Base-by-base conservation (phyloP, 305 asterid species). In the Rubia tinctorum region DNA sequence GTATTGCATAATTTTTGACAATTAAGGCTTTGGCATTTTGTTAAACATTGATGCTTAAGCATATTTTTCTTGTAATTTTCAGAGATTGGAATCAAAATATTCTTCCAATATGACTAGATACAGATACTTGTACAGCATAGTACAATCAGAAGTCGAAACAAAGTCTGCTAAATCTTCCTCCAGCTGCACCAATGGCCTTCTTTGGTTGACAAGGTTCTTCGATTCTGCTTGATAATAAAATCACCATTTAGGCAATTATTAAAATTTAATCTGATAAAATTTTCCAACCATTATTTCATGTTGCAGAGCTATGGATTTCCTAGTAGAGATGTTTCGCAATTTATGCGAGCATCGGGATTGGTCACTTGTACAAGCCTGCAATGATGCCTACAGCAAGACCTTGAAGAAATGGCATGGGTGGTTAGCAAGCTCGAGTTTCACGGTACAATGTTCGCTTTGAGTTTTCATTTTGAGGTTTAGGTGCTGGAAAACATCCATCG, bases 391-490 rank as follows among this genome's bases (percentile, higher is more conserved):
- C 81, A 59, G 85, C 84, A 92, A 90, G 78, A 90, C 97, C 22
- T 79, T 92, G 87, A 90, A 90, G 80, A 88, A 89, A 78, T 92
- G 92, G 91, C 98, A 92, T 49, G 98, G 98, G 11, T 90, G 98
- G 98, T 82, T 90, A 2, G 93, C 96, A 40, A 84, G 88, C 74
- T 90, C 98, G 42, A 90, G 92, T 73, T 92, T 92, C 70, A 44
- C 81, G 86, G 98, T 91, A 87, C 8, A 30, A 30, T 30, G 34
- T 30, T 30, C 34, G 34, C 34, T 30, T 30, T 3, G 34, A 30
- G 34, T 3, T 30, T 30, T 1, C 34, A 30, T 30, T 30, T 30
- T n/a, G n/a, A n/a, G n/a, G n/a, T n/a, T n/a, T n/a, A n/a, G n/a
- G n/a, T n/a, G n/a, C n/a, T n/a, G n/a, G n/a, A n/a, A n/a, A n/a